These are phyloP conservation scores for Coleophoma cylindrospora DNA, from an alignment of 2,329 filamentous ascomycete genomes.

Conservation along the genomic window DNA sequence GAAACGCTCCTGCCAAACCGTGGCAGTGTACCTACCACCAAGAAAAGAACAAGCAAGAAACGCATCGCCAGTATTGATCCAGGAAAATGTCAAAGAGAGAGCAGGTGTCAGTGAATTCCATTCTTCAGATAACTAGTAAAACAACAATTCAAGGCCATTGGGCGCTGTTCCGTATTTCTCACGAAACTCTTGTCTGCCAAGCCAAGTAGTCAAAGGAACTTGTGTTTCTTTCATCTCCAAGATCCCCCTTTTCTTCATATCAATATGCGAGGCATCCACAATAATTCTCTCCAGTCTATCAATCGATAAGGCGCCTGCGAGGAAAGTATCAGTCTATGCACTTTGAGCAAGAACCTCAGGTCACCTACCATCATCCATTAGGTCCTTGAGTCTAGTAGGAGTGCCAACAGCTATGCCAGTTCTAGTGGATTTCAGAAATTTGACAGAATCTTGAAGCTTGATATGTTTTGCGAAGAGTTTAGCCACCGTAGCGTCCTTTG, in stretches of 20 bases:
- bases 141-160: slow-evolving; percentile 56
- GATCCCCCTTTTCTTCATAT: slow-evolving; percentile 89
- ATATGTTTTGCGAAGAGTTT: slow-evolving; percentile 99
- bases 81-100: too few relatives aligned
- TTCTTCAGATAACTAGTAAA: slow-evolving; percentile 43
- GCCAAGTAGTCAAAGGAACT: slow-evolving; percentile 70
- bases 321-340: slow-evolving; percentile 11
- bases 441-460: slow-evolving; percentile 82
- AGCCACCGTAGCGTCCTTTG: slow-evolving; percentile 70
- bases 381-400: slow-evolving; percentile 72
- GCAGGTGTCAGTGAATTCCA: neutral
- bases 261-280: slow-evolving; percentile 87
- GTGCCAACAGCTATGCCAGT: slow-evolving; percentile 90
- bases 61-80: too few relatives aligned
- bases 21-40: too few relatives aligned
- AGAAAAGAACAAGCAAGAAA: too few relatives aligned
- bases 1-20: too few relatives aligned
- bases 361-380: slow-evolving; percentile 71
- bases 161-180: slow-evolving; percentile 57
- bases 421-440: slow-evolving; percentile 63
- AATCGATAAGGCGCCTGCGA: slow-evolving; percentile 61
- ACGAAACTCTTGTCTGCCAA: slow-evolving; percentile 67
- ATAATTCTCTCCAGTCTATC: slow-evolving; percentile 73
- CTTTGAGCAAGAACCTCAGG: neutral
- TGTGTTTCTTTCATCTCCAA: slow-evolving; percentile 95